A percentile compares a stretch with the other conserved stretches of the same genome.
Conservation (phyloP, 768 basidiomycete species). For the Saitozyma podzolica region DNA sequence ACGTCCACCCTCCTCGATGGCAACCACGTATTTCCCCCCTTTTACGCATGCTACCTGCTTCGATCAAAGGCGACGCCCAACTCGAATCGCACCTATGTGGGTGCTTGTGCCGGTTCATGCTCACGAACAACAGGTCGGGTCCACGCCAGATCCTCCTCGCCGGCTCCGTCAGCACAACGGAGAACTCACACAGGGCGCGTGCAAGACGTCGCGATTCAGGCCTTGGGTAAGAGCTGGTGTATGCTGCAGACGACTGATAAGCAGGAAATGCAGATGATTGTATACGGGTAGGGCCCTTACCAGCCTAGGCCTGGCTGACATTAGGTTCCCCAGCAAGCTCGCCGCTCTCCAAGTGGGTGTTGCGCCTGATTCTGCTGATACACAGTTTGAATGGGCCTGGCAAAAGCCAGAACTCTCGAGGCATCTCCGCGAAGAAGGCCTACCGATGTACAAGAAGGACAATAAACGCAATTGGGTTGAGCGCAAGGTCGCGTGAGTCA, state of each 20-base stretch:
- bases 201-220: conserved; percentile 60
- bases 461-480: conserved; percentile 36
- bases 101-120: conserved; percentile 11
- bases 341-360: conserved; percentile 60
- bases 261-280: conserved; percentile 74
- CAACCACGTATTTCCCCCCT: conserved; percentile 55
- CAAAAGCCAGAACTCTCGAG: conserved; percentile 71
- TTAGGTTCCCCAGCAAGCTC: conserved; percentile 71
- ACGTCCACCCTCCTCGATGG: neutral
- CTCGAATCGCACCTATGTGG: conserved; percentile 66
- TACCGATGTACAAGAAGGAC: conserved; percentile 43
- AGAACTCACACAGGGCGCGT: conserved; percentile 68
- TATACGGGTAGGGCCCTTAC: conserved; percentile 58
- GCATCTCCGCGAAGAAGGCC: conserved; percentile 57
- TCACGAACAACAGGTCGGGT: conserved; percentile 49
- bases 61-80: conserved; percentile 64
- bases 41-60: conserved; percentile 82
- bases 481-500: conserved; percentile 47
- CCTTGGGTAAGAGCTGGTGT: conserved; percentile 58
- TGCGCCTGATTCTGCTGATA: conserved; percentile 3
- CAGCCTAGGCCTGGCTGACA: neutral
- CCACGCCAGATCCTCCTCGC: conserved; percentile 54
- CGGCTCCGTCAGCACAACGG: conserved; percentile 74
- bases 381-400: conserved; percentile 82
- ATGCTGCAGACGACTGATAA: neutral